Base-by-base conservation (phyloP, 2,329 filamentous ascomycete genomes). In the Aspergillus aculeatus region DNA sequence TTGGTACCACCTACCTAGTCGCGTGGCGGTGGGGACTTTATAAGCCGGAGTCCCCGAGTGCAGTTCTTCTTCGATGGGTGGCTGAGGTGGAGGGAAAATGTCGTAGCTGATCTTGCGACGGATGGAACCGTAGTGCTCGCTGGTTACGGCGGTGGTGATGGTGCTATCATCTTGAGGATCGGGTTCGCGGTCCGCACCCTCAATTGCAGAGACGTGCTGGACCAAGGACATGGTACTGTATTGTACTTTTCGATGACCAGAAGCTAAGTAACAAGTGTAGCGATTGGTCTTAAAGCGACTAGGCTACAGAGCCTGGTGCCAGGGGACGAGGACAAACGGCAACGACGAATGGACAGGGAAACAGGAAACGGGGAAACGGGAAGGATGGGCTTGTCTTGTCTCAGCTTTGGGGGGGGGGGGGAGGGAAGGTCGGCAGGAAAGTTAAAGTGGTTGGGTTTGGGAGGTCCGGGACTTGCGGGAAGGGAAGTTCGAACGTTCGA, bases 141-240 rank as follows among this genome's bases (percentile, higher is more conserved):
- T 38, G 38, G 50, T 29, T 32, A 58, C 48, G 6, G 57, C 59
- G 16, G 62, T 47, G 21, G 60, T 41, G 12, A 59, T 52, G 16
- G 54, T 59, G 49, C 62, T 68, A 55, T 63, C 64, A 32, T 70
- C 70, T 9, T 67, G 11, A 3, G 60, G 47, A 50, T 59, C 63
- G 35, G 58, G 67, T 49, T 81, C 77, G 59, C 79, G 74, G 66
- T 83, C 81, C 50, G 73, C 73, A 63, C 81, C 81, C 68, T 83
- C 81, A 66, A 80, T 75, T 54, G 76, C 74, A 51, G 79, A 79
- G 58, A 83, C 80, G 69, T 82, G 81, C 69, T 83, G 81, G 60
- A 81, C 74, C 55, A 83, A 73, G 68, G 81, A 83, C 81, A 83
- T 83, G 57, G 35, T 58, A 52, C 50, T 44, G 5, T n/a, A 16